Evolutionary conservation across 1,284 basidiomycete genomes (phyloP).

Genomic region (Sporisorium graminicola): DNA sequence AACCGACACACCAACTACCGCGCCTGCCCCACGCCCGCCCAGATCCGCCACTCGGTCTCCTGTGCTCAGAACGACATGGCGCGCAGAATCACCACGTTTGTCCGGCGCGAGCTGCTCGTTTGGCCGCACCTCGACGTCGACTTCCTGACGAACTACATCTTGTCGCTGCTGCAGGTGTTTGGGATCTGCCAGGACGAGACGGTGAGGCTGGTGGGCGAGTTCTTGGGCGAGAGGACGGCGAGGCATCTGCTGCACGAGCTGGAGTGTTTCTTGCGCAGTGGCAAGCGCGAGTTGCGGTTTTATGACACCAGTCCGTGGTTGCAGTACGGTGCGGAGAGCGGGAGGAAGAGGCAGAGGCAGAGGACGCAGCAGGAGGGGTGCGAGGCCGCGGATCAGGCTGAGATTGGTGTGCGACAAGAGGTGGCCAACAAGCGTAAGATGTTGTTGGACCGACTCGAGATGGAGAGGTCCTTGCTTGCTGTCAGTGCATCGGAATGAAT

Average conservation of each 20-base stretch:
- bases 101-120: constrained; percentile 64
- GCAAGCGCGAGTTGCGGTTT: constrained; percentile 36
- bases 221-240: constrained; percentile 54
- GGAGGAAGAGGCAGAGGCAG: background rate
- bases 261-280: constrained; percentile 54
- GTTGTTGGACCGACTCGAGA: background rate
- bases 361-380: too few species aligned
- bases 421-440: background rate
- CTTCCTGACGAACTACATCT: constrained; percentile 65
- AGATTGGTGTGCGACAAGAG: background rate
- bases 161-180: constrained; percentile 60
- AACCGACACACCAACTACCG: constrained; percentile 65
- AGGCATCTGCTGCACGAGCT: constrained; percentile 65
- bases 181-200: constrained; percentile 56
- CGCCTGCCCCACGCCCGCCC: constrained; percentile 41
- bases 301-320: constrained; percentile 37
- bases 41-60: constrained; percentile 18
- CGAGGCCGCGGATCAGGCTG: background rate
- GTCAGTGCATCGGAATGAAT: background rate
- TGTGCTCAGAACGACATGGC: background rate
- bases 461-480: background rate
- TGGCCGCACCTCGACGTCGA: constrained; percentile 65
- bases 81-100: constrained; percentile 50
- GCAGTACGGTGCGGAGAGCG: constrained; percentile 13
- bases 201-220: constrained; percentile 63